A percentile compares a stretch with the other conserved stretches of the same genome.
These are phyloP conservation scores for Geotrichum armillariae DNA, from an alignment of 1,139 yeast species.

Conservation along the genomic window DNA sequence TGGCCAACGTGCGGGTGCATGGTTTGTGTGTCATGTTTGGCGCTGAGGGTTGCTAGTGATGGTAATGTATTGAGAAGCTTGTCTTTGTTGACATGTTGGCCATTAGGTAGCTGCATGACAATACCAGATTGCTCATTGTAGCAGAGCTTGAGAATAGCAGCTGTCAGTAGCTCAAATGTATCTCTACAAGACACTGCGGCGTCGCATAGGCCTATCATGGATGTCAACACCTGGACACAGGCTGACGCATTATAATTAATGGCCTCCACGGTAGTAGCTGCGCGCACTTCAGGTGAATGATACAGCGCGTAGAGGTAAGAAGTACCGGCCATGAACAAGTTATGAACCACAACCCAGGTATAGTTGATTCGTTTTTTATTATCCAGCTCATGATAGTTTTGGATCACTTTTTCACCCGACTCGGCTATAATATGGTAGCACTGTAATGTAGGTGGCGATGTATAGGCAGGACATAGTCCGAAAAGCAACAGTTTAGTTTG, in stretches of 20 bases:
- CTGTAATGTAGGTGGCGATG: slow-evolving; percentile 48
- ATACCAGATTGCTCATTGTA: slow-evolving; percentile 41
- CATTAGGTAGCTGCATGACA: slow-evolving; percentile 20
- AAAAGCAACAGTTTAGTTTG: slow-evolving; percentile 72
- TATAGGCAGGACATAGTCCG: slow-evolving; percentile 74
- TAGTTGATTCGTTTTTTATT: slow-evolving; percentile 64
- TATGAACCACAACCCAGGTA: slow-evolving; percentile 94
- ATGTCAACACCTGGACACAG: slow-evolving; percentile 60
- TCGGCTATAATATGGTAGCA: slow-evolving; percentile 61
- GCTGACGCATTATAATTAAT: slow-evolving; percentile 57
- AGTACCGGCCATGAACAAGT: slow-evolving; percentile 85
- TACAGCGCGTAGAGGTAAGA: slow-evolving; percentile 76
- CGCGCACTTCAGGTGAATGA: slow-evolving; percentile 58
- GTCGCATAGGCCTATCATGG: slow-evolving; percentile 69
- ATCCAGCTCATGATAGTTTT: slow-evolving; percentile 59
- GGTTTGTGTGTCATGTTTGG: neutral
- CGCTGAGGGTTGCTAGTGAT: slow-evolving; percentile 5
- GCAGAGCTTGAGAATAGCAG: slow-evolving; percentile 67
- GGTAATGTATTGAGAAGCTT: slow-evolving; percentile 2
- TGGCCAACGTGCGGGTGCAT: slow-evolving; percentile 13
- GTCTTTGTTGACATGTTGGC: slow-evolving; percentile 17
- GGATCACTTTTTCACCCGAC: slow-evolving; percentile 66
- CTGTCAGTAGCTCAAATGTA: slow-evolving; percentile 67
- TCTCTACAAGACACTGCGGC: slow-evolving; percentile 75
- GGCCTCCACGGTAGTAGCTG: slow-evolving; percentile 48